phyloP scores from a whole-genome alignment of 2,329 filamentous ascomycete genomes.

The Calonectria fujianensis region DNA sequence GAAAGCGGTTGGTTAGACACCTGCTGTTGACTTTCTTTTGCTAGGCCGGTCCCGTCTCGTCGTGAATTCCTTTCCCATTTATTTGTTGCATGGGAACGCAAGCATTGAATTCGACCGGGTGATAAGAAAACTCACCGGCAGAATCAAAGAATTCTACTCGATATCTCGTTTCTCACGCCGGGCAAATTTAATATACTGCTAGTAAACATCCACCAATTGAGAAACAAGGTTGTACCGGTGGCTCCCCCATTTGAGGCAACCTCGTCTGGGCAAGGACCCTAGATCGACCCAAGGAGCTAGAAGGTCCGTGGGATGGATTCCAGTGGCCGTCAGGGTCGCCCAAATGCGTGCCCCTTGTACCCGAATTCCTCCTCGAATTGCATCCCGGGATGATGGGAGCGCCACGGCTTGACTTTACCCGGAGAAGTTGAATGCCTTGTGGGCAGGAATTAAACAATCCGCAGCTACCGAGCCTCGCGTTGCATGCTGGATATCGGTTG shows the following conservation, averaged over 20 bases:
- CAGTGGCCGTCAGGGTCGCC: conserved; percentile 26
- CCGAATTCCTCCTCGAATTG: conserved; percentile 6
- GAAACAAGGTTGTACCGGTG: conserved; percentile 26
- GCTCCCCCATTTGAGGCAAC: conserved; percentile 1
- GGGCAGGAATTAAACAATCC: conserved; percentile 10
- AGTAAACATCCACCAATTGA: conserved; percentile 35
- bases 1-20: not conserved
- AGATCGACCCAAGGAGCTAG: conserved; percentile 36
- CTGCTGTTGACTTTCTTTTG: not conserved
- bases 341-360: conserved; percentile 10
- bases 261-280: conserved; percentile 39
- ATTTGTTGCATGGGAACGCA: not conserved
- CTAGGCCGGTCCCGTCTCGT: not conserved
- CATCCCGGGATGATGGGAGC: not conserved
- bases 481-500: conserved; percentile 2
- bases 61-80: not conserved
- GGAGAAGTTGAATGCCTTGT: conserved; percentile 11
- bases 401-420: conserved; percentile 16
- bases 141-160: conserved; percentile 17
- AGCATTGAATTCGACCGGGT: not conserved
- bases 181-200: conserved; percentile 25
- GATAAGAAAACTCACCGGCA: not conserved
- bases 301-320: conserved; percentile 36
- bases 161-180: conserved; percentile 25
- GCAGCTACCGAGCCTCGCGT: conserved; percentile 2